Evolutionary conservation across 768 basidiomycete species (phyloP).

Genomic region (Boletus pseudopeckii): DNA sequence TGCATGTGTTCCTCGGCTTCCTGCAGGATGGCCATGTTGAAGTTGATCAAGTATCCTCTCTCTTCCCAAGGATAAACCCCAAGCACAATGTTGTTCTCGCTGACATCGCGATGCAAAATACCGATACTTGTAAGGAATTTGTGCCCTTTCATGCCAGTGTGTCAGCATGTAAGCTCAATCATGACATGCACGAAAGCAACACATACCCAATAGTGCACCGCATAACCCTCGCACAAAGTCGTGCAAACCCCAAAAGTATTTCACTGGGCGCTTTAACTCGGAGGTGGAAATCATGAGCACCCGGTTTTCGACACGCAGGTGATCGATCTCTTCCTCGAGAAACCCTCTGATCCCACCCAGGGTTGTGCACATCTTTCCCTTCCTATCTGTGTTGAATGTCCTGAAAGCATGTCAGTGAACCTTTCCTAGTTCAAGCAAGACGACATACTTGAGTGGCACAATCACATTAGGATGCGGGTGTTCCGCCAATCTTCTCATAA

Average conservation of each 20-base stretch:
- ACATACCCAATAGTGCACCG: too few species aligned
- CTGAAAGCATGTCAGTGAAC: not conserved
- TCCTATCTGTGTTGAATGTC: not conserved
- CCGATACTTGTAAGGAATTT: constrained; percentile 5
- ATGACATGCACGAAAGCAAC: too few species aligned
- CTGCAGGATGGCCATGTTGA: constrained; percentile 20
- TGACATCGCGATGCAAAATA: too few species aligned
- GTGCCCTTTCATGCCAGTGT: constrained; percentile 7
- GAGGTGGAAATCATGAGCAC: not conserved
- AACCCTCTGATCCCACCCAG: constrained; percentile 6
- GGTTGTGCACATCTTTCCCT: not conserved
- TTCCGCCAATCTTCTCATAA: not conserved
- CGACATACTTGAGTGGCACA: not conserved
- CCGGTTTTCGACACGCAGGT: not conserved
- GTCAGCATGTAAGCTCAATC: too few species aligned
- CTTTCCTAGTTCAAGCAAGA: not conserved
- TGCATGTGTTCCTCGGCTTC: not conserved
- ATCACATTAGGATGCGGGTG: not conserved
- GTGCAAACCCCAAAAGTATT: constrained; percentile 16
- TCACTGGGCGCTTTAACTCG: constrained; percentile 5
- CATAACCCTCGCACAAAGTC: constrained; percentile 5
- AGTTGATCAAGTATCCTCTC: constrained; percentile 20
- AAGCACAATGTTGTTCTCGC: too few species aligned
- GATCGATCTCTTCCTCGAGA: not conserved
- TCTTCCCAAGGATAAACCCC: too few species aligned